These are phyloP conservation scores for Colletotrichum neosansevieriae DNA, from an alignment of 2,329 filamentous ascomycete genomes.

Conservation along the genomic window DNA sequence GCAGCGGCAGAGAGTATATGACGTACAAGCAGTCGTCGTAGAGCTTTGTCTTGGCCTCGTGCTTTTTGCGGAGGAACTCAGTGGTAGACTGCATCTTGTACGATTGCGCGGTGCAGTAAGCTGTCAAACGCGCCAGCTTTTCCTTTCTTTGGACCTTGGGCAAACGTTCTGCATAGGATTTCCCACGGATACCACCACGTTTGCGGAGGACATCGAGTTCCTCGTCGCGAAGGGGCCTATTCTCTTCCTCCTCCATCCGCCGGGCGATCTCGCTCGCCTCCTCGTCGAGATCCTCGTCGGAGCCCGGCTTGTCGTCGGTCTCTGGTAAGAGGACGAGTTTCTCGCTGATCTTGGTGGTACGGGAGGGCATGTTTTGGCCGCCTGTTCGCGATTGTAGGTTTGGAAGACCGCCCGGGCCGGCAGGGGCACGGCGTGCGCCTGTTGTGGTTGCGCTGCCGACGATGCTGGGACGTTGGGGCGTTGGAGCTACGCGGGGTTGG, in stretches of 20 bases:
- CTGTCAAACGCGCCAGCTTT: conserved; percentile 89
- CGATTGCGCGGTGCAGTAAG: conserved; percentile 94
- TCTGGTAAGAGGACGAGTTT: conserved; percentile 96
- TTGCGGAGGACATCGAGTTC: conserved; percentile 74
- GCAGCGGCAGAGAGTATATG: conserved; percentile 90
- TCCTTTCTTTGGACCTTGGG: conserved; percentile 90
- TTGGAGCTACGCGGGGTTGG: conserved; percentile 81
- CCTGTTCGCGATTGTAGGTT: conserved; percentile 59
- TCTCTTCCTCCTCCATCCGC: conserved; percentile 67
- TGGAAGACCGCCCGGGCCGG: conserved; percentile 43
- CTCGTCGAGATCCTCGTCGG: conserved; percentile 66
- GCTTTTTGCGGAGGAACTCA: conserved; percentile 86
- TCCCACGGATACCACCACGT: conserved; percentile 74
- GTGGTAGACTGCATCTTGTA: conserved; percentile 92
- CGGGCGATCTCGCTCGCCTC: conserved; percentile 51
- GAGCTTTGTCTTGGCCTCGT: conserved; percentile 92
- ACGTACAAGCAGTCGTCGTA: conserved; percentile 98
- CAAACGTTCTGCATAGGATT: conserved; percentile 93
- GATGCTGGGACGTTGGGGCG: conserved; percentile 60
- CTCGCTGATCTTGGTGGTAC: conserved; percentile 94
- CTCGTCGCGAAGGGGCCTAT: conserved; percentile 74
- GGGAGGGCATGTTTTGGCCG: conserved; percentile 76
- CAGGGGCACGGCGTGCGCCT: conserved; percentile 31
- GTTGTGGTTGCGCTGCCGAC: conserved; percentile 48
- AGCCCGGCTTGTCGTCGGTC: conserved; percentile 68